These are phyloP conservation scores for Coprinellus aureogranulatus DNA, from an alignment of 768 basidiomycete genomes.

Conservation along the genomic window DNA sequence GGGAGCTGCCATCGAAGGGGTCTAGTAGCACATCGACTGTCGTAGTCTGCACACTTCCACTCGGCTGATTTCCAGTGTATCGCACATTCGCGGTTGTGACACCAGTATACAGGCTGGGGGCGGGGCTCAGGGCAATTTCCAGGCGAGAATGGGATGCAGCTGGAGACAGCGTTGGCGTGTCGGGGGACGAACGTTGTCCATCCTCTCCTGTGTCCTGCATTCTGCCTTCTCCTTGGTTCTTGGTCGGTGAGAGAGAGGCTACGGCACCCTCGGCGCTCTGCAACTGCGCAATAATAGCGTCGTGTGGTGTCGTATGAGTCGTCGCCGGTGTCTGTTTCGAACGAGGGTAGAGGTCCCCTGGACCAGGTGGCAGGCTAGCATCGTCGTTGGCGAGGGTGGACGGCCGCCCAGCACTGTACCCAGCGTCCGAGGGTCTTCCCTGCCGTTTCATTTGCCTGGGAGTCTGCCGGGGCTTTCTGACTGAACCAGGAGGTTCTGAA, in stretches of 20 bases:
- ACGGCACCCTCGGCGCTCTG: constrained; percentile 19
- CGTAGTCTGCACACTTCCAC: neutral
- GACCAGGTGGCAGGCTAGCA: neutral
- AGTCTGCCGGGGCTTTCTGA: constrained; percentile 15
- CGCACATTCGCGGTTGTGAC: constrained; percentile 3
- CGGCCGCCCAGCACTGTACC: constrained; percentile 16
- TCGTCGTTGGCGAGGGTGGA: constrained; percentile 13
- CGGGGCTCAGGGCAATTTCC: constrained; percentile 5
- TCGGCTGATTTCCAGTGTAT: neutral
- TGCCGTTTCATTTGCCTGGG: neutral
- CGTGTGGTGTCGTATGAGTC: constrained; percentile 57
- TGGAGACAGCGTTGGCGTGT: constrained; percentile 12
- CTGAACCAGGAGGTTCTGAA: constrained; percentile 21
- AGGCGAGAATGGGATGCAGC: constrained; percentile 8
- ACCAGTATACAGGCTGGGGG: constrained; percentile 6
- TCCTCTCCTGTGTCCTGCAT: neutral
- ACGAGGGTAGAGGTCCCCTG: constrained; percentile 1
- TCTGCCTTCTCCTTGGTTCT: constrained; percentile 2
- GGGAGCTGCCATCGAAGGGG: constrained; percentile 28
- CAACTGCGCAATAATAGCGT: constrained; percentile 56
- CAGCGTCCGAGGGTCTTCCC: constrained; percentile 9
- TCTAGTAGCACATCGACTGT: constrained; percentile 7
- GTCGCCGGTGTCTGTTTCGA: neutral
- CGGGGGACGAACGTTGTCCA: constrained; percentile 4
- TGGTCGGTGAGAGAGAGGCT: neutral